Conservation (phyloP, 2,329 filamentous ascomycete genomes). For the Aspergillus alliaceus region DNA sequence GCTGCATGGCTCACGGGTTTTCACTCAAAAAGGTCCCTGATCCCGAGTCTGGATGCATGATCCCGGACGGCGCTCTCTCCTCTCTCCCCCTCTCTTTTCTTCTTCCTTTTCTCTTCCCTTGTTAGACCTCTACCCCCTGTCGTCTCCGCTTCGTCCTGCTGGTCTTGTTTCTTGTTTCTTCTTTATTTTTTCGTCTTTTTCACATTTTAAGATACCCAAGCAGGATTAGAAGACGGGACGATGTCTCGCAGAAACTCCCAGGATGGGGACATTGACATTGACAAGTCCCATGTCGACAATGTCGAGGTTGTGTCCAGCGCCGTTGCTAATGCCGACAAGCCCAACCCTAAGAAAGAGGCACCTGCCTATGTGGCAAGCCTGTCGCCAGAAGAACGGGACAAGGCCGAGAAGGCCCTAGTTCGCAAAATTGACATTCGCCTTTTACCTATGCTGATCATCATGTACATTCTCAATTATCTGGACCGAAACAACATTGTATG, state of each 20-base stretch:
- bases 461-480: constrained; percentile 76
- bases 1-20: neutral
- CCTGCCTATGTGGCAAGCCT: constrained; percentile 43
- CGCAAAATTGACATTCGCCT: constrained; percentile 70
- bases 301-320: constrained; percentile 19
- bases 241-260: constrained; percentile 20
- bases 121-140: neutral
- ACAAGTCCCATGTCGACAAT: constrained; percentile 25
- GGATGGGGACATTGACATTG: constrained; percentile 16
- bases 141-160: neutral
- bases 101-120: neutral
- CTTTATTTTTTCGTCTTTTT: neutral
- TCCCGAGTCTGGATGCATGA: constrained; percentile 2
- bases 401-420: constrained; percentile 60
- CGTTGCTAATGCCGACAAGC: constrained; percentile 25
- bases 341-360: constrained; percentile 28
- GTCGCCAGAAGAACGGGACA: constrained; percentile 52
- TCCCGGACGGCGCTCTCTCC: neutral
- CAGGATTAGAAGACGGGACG: neutral
- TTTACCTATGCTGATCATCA: constrained; percentile 68
- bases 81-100: neutral
- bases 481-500: constrained; percentile 60
- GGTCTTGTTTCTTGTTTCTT: neutral
- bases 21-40: constrained; percentile 7
- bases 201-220: no score